phyloP scores from a whole-genome alignment of 768 basidiomycete species.

The Leccinellum luteum region DNA sequence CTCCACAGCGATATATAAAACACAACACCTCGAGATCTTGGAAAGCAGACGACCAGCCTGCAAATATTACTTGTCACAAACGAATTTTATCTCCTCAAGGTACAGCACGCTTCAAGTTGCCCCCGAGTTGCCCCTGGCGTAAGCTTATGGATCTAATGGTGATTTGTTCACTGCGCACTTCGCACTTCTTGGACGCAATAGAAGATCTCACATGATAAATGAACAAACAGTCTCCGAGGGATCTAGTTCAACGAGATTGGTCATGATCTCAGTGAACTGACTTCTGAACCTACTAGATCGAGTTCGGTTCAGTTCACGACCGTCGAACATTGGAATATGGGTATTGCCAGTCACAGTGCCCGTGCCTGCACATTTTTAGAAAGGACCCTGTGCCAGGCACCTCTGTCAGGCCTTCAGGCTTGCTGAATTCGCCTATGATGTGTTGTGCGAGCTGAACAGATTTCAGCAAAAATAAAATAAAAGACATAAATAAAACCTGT shows the following conservation, averaged over 20 bases:
- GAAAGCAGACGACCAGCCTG: background rate
- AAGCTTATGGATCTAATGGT: too few species aligned
- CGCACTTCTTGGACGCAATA: background rate
- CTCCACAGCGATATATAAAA: background rate
- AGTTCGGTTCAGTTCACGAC: background rate
- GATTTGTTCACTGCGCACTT: background rate
- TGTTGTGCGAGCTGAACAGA: background rate
- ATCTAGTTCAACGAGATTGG: background rate
- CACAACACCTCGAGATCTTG: background rate
- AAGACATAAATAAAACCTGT: background rate
- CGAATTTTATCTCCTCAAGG: background rate
- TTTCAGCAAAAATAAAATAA: background rate
- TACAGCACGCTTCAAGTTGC: background rate
- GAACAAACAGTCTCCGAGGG: background rate
- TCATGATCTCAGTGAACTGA: background rate
- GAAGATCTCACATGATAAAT: background rate
- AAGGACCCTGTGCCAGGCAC: background rate
- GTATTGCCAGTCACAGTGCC: too few species aligned
- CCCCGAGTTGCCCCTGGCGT: too few species aligned
- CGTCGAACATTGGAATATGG: background rate
- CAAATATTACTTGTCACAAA: background rate
- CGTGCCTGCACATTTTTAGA: background rate
- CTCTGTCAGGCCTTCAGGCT: too few species aligned
- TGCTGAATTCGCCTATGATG: background rate
- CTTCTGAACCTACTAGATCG: background rate